Evolutionary conservation across 768 basidiomycete genomes (phyloP), one percentile per base, ranked within the genome.

Genomic region (Sarcodon sp.): DNA sequence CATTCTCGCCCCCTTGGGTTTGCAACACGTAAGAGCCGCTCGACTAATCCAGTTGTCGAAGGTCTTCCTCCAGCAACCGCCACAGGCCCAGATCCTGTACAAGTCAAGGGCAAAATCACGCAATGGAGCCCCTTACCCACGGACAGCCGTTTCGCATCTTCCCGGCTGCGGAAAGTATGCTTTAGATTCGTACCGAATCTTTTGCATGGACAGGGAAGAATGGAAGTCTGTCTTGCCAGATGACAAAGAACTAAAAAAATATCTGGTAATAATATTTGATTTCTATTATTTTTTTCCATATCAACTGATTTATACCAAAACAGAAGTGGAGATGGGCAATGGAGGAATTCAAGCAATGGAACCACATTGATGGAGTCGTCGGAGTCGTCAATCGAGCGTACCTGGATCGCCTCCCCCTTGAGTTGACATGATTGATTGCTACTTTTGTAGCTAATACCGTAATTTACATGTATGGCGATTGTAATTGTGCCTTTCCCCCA

Each of bases 321-420:
- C 50, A 87, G 83, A 75, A 69, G 50, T 87, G 83, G 83, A 77
- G 76, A 59, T 86, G 83, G 83, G 82, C 83, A 1, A 66, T 69
- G 33, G 63, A 68, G 33, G 75, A 79, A 47, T 62, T 65, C 6
- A 69, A 67, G 50, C 56, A 70, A 49, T 83, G 79, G 79, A 63
- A 63, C 31, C 68, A 78, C 0, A 64, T 55, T 7, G 46, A 53
- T 18, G 79, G 79, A 0, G 66, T 67, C 4, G 53, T 69, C 4
- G 61, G 68, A 13, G 54, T 62, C 7, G 60, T 67, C 9, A 61
- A 68, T 51, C 45, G 65, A 7, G 52, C 7, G 7, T 41, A 41
- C 39, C 39, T 41, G 15, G 8, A 41, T 4, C 39, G 39, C 4
- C 39, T 41, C 39, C 39, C 39, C 16, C 8, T 9, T 8, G 27